Base-by-base conservation (phyloP, 805 yeast species). In the Cyberlindnera misumaiensis region DNA sequence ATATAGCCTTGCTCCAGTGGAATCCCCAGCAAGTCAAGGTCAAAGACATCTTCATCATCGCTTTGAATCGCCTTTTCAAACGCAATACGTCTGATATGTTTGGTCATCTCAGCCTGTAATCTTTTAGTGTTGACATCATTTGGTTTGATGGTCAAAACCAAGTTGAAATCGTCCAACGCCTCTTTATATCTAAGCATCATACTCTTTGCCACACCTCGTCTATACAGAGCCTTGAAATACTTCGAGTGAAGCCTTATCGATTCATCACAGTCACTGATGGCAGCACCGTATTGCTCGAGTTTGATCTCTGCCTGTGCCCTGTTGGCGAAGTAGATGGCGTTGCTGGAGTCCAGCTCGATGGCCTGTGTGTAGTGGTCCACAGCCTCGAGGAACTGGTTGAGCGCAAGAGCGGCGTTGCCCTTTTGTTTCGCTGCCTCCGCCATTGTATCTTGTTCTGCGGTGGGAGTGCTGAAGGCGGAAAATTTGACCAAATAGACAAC, bases 261-360 rank as follows among this genome's bases (percentile, higher is more conserved):
- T 32, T 64, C 62, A 26, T 79, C 73, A 49, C 95, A 80, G 58
- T 89, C 96, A n/a, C 60, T 65, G 3, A 89, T 72, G 1, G 96
- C 95, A 38, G 76, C 68, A 4, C 96, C 97, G 58, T 82, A 89
- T 51, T 80, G 81, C 58, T 90, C 98, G 40, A 80, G 59, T 52
- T 87, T 85, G 54, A 90, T 77, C 49, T 88, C 81, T 1, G 87
- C 95, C 57, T 87, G 88, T 0, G 97, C 96, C 46, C 96, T 70
- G 61, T 90, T 90, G 9, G 96, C 80, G 55, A 68, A 86, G 45
- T 81, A 77, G 25, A 80, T 70, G 2, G 84, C 75, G 36, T 80
- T 78, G 11, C 27, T 11, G 11, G 70, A 59, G 47, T 81, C 81
- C 11, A 81, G 47, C 22, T 70, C 80, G 27, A 90, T 82, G 8